phyloP scores from a whole-genome alignment of 805 yeast genomes.

The Torulaspora indica region DNA sequence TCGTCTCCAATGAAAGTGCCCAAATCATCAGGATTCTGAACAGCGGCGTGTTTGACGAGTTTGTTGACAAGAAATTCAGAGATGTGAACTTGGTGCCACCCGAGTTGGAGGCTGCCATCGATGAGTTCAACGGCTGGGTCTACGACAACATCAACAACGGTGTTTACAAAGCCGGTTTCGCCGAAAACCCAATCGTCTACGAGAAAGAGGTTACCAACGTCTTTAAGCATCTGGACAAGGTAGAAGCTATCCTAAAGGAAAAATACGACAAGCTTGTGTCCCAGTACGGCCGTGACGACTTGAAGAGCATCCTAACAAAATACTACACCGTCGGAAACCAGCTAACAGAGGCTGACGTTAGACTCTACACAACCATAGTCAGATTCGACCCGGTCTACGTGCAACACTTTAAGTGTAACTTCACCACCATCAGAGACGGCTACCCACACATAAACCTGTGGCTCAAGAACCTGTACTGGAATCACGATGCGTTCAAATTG shows the following conservation, averaged over 20 bases:
- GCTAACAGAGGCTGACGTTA: slow-evolving; percentile 85
- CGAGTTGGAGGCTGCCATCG: slow-evolving; percentile 51
- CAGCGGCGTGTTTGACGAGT: slow-evolving; percentile 60
- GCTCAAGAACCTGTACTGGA: slow-evolving; percentile 82
- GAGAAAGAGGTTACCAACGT: slow-evolving; percentile 60
- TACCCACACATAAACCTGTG: slow-evolving; percentile 77
- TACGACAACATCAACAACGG: slow-evolving; percentile 88
- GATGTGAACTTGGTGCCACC: slow-evolving; percentile 60
- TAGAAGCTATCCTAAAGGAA: slow-evolving; percentile 54
- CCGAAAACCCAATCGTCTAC: slow-evolving; percentile 76
- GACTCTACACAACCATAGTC: slow-evolving; percentile 80
- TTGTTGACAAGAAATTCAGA: slow-evolving; percentile 45
- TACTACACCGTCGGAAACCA: slow-evolving; percentile 55
- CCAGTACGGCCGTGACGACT: slow-evolving; percentile 16
- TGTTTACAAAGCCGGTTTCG: slow-evolving; percentile 87
- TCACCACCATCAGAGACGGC: slow-evolving; percentile 70
- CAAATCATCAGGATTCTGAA: slow-evolving; percentile 85
- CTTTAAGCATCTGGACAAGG: slow-evolving; percentile 64
- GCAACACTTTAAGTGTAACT: slow-evolving; percentile 92
- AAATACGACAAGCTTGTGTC: slow-evolving; percentile 37
- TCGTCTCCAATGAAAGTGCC: slow-evolving; percentile 87
- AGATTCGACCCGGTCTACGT: slow-evolving; percentile 92
- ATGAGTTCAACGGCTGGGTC: slow-evolving; percentile 74
- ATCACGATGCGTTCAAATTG: slow-evolving; percentile 59
- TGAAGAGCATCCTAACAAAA: slow-evolving; percentile 20